Evolutionary conservation across 192 early-diverging fungal species (phyloP), one percentile per base, ranked within the genome.

Genomic region (Geranomyces michiganensis): DNA sequence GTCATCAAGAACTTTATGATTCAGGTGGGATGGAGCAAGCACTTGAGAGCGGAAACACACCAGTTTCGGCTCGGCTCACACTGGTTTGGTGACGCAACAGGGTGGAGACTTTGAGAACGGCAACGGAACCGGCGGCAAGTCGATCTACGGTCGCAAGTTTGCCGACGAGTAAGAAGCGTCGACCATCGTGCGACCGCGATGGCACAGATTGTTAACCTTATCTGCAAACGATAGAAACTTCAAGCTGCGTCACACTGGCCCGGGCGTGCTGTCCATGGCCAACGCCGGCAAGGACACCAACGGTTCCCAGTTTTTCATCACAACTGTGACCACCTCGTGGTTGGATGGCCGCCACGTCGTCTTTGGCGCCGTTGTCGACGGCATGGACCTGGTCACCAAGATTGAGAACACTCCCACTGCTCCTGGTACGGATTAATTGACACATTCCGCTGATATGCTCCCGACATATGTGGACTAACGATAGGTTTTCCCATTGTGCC

Each of bases 241-340:
- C 85, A 90, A 90, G 70, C 83, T 96, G 62, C 89, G 88, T 68
- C 89, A 90, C 80, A 84, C 87, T 74, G 80, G 76, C 56, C 76
- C 79, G 44, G 94, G 95, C 1, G 76, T 95, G 1, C 76, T 99
- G 44, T 93, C 92, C 19, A 99, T 99, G 97, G 96, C 94, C 32
- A 97, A 96, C 68, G 88, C 90, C 61, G 73, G 73, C 24, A 60
- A 62, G 59, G 66, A 68, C 48, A 74, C 65, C 0, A 74, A 68
- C 60, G 65, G 66, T 6, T 45, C 41, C 56, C 93, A 96, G 81
- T 87, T 87, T 76, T 87, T 87, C 67, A 83, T 87, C 74, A 83
- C 81, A 15, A 85, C 84, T 29, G 80, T 85, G 29, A 67, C 58
- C 12, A 85, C 83, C 30, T 68, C 74, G 26, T 85, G 85, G 85